Conservation (phyloP, 768 basidiomycete genomes). For the Rhizopogon vesiculosus region DNA sequence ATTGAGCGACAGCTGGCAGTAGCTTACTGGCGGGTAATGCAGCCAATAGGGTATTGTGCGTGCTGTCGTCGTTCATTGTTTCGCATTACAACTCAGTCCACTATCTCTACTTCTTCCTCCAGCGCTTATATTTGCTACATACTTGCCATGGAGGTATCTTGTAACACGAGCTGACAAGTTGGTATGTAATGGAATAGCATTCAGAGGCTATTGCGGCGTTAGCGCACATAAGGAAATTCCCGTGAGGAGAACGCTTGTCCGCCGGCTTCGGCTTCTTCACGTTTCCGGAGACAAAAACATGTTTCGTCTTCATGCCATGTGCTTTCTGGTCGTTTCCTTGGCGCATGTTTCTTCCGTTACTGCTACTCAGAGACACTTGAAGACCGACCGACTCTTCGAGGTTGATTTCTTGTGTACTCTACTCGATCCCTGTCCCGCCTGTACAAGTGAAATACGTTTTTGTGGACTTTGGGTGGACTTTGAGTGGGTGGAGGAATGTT, state of each 20-base stretch:
- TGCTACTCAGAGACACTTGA: background rate
- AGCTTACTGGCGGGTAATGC: too few species aligned
- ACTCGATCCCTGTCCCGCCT: background rate
- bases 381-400: background rate
- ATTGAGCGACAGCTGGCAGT: too few species aligned
- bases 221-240: background rate
- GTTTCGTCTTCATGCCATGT: background rate
- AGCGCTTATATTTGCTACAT: background rate
- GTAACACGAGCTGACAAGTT: too few species aligned
- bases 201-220: too few species aligned
- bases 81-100: background rate
- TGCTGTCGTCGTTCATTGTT: too few species aligned
- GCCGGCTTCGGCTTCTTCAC: conserved; percentile 7
- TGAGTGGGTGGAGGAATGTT: conserved; percentile 3
- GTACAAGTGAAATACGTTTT: background rate
- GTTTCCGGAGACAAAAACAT: background rate
- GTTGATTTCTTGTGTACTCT: background rate
- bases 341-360: background rate
- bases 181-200: too few species aligned
- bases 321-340: background rate
- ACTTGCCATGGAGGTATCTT: too few species aligned
- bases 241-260: background rate
- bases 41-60: too few species aligned
- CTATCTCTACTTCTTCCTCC: background rate
- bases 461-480: background rate